Evolutionary conservation across 2,329 filamentous ascomycete species (phyloP).

Genomic region (Xylariomycetidae sp.): DNA sequence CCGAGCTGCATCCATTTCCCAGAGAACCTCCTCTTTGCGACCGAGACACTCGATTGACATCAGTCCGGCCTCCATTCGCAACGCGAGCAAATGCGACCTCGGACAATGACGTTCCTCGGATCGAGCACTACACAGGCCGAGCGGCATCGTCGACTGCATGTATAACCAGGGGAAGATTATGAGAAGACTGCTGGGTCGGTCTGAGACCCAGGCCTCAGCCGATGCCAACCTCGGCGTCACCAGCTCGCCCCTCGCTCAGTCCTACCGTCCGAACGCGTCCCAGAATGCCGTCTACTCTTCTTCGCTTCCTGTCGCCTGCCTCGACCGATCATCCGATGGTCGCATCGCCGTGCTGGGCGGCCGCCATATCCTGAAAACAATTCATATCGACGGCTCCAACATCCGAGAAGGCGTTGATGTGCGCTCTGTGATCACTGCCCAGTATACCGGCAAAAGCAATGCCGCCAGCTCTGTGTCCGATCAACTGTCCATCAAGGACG

Average conservation of each 20-base stretch:
- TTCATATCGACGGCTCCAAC: conserved; percentile 47
- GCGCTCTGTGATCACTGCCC: conserved; percentile 47
- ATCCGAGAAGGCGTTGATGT: conserved; percentile 54
- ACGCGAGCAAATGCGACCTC: too few species aligned
- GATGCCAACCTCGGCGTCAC: conserved; percentile 39
- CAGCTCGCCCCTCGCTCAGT: conserved; percentile 36
- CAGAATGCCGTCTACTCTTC: conserved; percentile 50
- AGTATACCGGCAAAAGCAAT: conserved; percentile 37
- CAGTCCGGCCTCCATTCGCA: too few species aligned
- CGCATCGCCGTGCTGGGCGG: conserved; percentile 52
- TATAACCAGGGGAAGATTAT: conserved; percentile 53
- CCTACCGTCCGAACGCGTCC: conserved; percentile 47
- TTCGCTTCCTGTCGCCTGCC: conserved; percentile 47
- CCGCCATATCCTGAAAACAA: conserved; percentile 54
- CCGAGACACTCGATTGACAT: too few species aligned
- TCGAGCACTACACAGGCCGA: conserved; percentile 16
- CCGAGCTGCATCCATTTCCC: too few species aligned
- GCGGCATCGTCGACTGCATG: conserved; percentile 30
- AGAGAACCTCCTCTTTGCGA: too few species aligned
- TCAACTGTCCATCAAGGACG: conserved; percentile 58
- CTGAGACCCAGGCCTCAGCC: conserved; percentile 40
- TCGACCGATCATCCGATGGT: conserved; percentile 54
- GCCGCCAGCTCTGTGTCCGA: conserved; percentile 38
- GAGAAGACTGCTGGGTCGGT: conserved; percentile 55
- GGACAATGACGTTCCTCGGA: conserved; percentile 20